Conservation (phyloP, 2,329 filamentous ascomycete genomes). For the Colletotrichum viniferum region DNA sequence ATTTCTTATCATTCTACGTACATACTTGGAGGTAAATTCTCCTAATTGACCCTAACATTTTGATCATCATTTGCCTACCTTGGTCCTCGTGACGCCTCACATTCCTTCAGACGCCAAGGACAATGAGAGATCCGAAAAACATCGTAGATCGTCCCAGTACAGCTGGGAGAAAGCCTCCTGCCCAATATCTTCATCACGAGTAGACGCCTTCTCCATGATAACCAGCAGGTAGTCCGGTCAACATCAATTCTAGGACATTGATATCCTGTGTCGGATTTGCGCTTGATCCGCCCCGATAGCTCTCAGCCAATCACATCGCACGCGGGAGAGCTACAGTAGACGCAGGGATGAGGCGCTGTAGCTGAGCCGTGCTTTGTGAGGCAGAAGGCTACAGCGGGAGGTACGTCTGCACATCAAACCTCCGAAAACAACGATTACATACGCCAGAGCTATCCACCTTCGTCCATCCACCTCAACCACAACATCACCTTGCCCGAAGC, state of each 20-base stretch:
- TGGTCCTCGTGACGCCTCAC: not conserved
- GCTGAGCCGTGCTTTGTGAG: slow-evolving; percentile 14
- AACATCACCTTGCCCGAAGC: not conserved
- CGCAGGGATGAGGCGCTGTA: slow-evolving; percentile 9
- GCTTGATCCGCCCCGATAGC: not conserved
- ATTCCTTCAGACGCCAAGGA: not conserved
- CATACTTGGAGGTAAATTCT: not conserved
- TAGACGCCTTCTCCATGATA: not conserved
- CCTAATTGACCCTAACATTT: not conserved
- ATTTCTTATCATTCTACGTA: slow-evolving; percentile 1
- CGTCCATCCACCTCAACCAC: not conserved
- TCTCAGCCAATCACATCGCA: not conserved
- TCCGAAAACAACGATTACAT: slow-evolving; percentile 22
- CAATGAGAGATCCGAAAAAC: not conserved
- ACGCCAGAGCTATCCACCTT: slow-evolving; percentile 15
- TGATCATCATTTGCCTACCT: not conserved
- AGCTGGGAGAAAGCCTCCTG: not conserved
- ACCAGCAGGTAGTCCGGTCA: not conserved
- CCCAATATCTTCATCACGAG: not conserved
- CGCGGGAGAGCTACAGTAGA: slow-evolving; percentile 10
- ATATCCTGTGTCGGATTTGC: not conserved
- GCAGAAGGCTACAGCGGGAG: slow-evolving; percentile 19
- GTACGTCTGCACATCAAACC: slow-evolving; percentile 18
- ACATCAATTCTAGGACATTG: not conserved
- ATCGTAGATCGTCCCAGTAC: not conserved